Evolutionary conservation across 2,329 filamentous ascomycete genomes (phyloP).

Genomic region (Tolypocladium ophioglossoides): DNA sequence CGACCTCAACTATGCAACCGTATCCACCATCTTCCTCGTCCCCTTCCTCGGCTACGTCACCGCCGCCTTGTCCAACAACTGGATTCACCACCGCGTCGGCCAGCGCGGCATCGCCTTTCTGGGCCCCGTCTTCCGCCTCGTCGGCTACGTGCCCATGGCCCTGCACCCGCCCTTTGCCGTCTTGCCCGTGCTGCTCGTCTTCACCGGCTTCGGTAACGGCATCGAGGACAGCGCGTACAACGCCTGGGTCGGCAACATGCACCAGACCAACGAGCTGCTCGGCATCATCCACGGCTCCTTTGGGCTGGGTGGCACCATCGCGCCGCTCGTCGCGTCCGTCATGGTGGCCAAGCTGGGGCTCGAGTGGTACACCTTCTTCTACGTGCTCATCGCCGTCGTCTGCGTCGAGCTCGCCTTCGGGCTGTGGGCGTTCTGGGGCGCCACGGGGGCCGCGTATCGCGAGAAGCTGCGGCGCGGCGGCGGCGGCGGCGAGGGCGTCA

Average conservation of each 20-base stretch:
- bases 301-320: slow-evolving; percentile 58
- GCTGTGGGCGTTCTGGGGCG: slow-evolving; percentile 50
- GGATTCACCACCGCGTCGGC: slow-evolving; percentile 15
- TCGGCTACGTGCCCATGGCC: slow-evolving; percentile 55
- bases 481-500: slow-evolving; percentile 30
- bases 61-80: slow-evolving; percentile 51
- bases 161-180: slow-evolving; percentile 61
- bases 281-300: slow-evolving; percentile 65
- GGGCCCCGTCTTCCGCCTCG: slow-evolving; percentile 49
- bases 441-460: slow-evolving; percentile 44
- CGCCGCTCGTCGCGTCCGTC: slow-evolving; percentile 59
- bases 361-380: slow-evolving; percentile 67
- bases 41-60: slow-evolving; percentile 54
- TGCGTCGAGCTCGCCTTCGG: slow-evolving; percentile 44
- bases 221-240: slow-evolving; percentile 52
- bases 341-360: slow-evolving; percentile 55
- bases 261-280: slow-evolving; percentile 60
- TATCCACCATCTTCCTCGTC: slow-evolving; percentile 56
- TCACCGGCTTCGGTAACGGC: slow-evolving; percentile 65
- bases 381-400: slow-evolving; percentile 56
- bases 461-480: slow-evolving; percentile 16
- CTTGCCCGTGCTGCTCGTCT: slow-evolving; percentile 51
- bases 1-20: slow-evolving; percentile 45
- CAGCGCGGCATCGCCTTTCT: slow-evolving; percentile 58
- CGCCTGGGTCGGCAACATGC: slow-evolving; percentile 59